Base-by-base conservation (phyloP, 768 basidiomycete species). In the Calocybe cyanea region DNA sequence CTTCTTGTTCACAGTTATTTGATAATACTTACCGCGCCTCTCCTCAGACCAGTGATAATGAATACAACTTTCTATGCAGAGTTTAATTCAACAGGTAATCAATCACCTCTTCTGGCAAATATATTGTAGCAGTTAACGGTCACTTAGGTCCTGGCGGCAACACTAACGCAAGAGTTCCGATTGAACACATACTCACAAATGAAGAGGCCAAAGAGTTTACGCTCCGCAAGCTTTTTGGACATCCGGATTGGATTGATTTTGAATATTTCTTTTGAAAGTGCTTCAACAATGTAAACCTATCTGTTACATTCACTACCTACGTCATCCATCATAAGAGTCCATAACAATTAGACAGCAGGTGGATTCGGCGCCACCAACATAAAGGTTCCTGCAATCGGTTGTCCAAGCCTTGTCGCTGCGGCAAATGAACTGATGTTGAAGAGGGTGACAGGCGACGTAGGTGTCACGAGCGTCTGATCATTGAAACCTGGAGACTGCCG, bases 31-130 rank as follows among this genome's bases (percentile, higher is more conserved):
- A 28, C 21, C 11, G 14, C 37, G 33, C 23, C 33, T 4, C 33
- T 23, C n/a, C 17, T 17, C 36, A 77, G 77, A 30, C 69, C 65
- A 1, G 59, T 67, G 2, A 75, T 83, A 15, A 63, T 71, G 45
- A 71, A 73, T 52, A 77, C 81, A 2, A 76, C 74, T 0, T 78
- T 76, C 55, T 83, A 76, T 46, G 81, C 79, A 1, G 81, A 84
- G 56, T 81, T 62, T 48, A 63, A 69, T 30, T 82, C 81, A 1
- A 65, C 64, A 17, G 81, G 81, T 74, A 51, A 30, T 41, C 13
- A 30, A n/a, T n/a, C 13, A 31, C 37, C 2, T 25, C 19, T 18
- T 6, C 24, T 21, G 15, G 14, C n/a, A 11, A 25, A 35, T 4
- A 30, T 18, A 23, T 14, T 11, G 23, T 7, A 2, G 13, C n/a